Evolutionary conservation across 2,329 filamentous ascomycete species (phyloP).

Genomic region (Aspergillus sp.): DNA sequence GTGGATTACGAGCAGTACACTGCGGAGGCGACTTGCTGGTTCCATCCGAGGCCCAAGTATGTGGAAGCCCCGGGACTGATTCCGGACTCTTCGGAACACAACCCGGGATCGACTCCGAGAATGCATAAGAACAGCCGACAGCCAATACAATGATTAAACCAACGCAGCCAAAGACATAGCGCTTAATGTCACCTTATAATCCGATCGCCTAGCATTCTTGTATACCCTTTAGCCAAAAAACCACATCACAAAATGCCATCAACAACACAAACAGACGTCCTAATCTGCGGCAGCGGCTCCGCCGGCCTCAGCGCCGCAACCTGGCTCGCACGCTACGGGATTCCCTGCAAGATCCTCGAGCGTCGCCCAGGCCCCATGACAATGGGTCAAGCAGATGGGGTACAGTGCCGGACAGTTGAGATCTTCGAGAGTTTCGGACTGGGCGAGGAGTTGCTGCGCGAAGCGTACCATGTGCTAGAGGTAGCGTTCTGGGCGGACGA

Average conservation of each 20-base stretch:
- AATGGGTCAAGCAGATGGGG: slow-evolving; percentile 64
- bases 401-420: slow-evolving; percentile 62
- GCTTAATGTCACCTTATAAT: neutral
- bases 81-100: slow-evolving; percentile 16
- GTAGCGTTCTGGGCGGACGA: slow-evolving; percentile 56
- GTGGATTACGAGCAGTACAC: neutral
- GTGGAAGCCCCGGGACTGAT: slow-evolving; percentile 13
- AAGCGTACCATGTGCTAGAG: slow-evolving; percentile 60
- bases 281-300: slow-evolving; percentile 63
- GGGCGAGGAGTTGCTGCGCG: slow-evolving; percentile 54
- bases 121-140: slow-evolving; percentile 2
- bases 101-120: slow-evolving; percentile 11
- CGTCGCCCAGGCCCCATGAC: slow-evolving; percentile 54
- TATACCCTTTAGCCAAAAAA: neutral
- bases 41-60: neutral
- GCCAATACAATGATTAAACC: neutral
- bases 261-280: slow-evolving; percentile 45
- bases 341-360: slow-evolving; percentile 60
- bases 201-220: neutral
- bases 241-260: neutral
- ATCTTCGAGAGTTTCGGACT: slow-evolving; percentile 62
- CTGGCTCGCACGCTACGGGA: slow-evolving; percentile 60
- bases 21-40: neutral
- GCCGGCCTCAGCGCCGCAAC: slow-evolving; percentile 62
- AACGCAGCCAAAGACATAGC: neutral